Evolutionary conservation across 306 rosid species (phyloP), one percentile per base, ranked within the genome.

Genomic region (Vigna angularis): DNA sequence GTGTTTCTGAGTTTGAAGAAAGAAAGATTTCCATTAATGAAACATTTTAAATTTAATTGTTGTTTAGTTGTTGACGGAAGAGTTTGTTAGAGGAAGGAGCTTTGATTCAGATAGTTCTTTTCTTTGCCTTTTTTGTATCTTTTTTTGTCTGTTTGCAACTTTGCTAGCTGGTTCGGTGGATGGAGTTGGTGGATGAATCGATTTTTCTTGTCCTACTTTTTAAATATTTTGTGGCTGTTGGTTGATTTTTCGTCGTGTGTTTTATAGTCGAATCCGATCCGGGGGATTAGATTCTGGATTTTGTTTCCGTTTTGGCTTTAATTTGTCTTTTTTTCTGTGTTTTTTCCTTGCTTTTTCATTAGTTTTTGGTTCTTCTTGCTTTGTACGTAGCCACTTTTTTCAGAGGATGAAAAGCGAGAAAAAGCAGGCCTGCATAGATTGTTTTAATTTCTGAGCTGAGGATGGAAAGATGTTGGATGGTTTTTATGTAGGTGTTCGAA

Each of bases 121-220:
- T 6, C 2, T 5, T 16, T n/a, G 34, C 34, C 34, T 51, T 67
- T 10, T 1, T 10, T 66, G 34, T 30, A 4, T 55, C 14, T 3
- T 1, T 36, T 55, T 40, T 55, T 9, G 13, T 72, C n/a, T 28
- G 32, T 49, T 45, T 42, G 76, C 48, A 47, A 66, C 22, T 72
- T 56, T 47, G 26, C 53, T 76, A 18, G 17, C 20, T 75, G 15
- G 58, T 9, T 56, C 45, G 48, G 38, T 26, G 6, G 58, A 34
- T 77, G 69, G 74, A 70, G 68, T 73, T 59, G 75, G 81, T 76
- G 64, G 72, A 36, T 74, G 40, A 58, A 79, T 72, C 62, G 9
- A 70, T 7, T 61, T 11, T 38, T 8, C 7, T 36, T 36, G 3
- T 18, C 14, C 1, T 15, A 10, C 2, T 12, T 50, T 40, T 13